These are phyloP conservation scores for Acanthamoeba triangularis DNA, from an alignment of 208 protist genomes.

Conservation along the genomic window DNA sequence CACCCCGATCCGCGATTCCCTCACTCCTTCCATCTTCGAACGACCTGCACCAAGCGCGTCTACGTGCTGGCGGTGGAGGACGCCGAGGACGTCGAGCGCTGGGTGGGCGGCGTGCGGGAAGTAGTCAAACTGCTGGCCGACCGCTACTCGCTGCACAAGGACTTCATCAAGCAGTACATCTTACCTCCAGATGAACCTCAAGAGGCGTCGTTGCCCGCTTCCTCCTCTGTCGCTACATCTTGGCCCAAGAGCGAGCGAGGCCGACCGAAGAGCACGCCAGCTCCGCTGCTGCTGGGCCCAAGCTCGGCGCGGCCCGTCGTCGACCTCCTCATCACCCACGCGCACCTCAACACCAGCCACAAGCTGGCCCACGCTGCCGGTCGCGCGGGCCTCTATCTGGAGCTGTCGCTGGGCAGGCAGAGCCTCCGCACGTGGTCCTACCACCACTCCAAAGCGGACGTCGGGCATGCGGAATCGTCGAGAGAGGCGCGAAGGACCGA, in stretches of 20 bases:
- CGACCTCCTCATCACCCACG: not conserved
- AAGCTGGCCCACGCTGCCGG: not conserved
- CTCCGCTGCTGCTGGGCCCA: no score
- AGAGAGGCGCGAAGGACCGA: not conserved
- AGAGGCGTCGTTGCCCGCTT: not conserved
- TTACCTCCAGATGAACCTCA: not conserved
- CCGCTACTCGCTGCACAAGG: slow-evolving; percentile 65
- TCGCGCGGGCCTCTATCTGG: slow-evolving; percentile 28
- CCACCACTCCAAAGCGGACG: not conserved
- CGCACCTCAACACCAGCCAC: not conserved
- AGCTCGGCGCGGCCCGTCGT: not conserved
- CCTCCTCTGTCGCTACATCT: not conserved
- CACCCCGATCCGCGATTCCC: slow-evolving; percentile 31
- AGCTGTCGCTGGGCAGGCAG: slow-evolving; percentile 31
- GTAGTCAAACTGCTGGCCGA: slow-evolving; percentile 26
- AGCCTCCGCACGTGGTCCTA: slow-evolving; percentile 32
- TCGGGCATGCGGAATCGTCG: no score
- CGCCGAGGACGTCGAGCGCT: not conserved
- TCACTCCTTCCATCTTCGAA: slow-evolving; percentile 15
- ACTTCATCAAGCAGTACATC: slow-evolving; percentile 52
- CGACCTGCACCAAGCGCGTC: slow-evolving; percentile 30
- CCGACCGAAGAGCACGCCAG: not conserved
- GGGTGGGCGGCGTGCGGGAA: slow-evolving; percentile 27
- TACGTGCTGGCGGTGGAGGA: not conserved
- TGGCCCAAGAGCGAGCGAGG: not conserved